Evolutionary conservation across 1,284 basidiomycete genomes (phyloP).

Genomic region (Gomphus bonarii): DNA sequence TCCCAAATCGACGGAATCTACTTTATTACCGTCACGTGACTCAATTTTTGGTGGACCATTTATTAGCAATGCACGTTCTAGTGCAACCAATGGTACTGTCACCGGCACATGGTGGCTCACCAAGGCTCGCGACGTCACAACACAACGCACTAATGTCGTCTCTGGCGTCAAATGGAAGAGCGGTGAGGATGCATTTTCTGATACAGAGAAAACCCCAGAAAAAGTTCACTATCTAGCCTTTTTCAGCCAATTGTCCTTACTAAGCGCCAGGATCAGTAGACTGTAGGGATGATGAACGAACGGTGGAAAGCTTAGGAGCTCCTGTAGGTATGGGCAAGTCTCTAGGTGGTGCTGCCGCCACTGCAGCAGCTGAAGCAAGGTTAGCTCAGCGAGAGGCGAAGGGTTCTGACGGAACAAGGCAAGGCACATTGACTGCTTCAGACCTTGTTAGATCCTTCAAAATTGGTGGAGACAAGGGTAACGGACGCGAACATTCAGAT

Average conservation of each 20-base stretch:
- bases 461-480: background rate
- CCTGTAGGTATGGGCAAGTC: slow-evolving; percentile 48
- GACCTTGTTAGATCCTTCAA: slow-evolving; percentile 33
- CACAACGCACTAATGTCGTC: slow-evolving; percentile 28
- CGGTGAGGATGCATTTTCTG: slow-evolving; percentile 26
- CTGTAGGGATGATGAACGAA: slow-evolving; percentile 50
- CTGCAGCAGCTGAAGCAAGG: slow-evolving; percentile 51
- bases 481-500: background rate
- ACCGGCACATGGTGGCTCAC: slow-evolving; percentile 62
- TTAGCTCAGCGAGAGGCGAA: slow-evolving; percentile 40
- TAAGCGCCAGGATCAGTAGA: slow-evolving; percentile 17
- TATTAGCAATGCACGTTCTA: slow-evolving; percentile 21
- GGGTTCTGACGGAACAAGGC: slow-evolving; percentile 19
- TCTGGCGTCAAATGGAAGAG: slow-evolving; percentile 55
- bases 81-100: slow-evolving; percentile 32
- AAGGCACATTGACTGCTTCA: slow-evolving; percentile 39
- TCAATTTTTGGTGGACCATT: slow-evolving; percentile 23
- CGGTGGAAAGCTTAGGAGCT: slow-evolving; percentile 55
- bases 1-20: too few species aligned
- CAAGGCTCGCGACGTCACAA: slow-evolving; percentile 55
- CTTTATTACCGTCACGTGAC: slow-evolving; percentile 22
- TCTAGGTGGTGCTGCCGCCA: slow-evolving; percentile 43
- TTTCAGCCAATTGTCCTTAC: background rate
- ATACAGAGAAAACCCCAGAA: slow-evolving; percentile 10
- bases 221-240: slow-evolving; percentile 12